Conservation (phyloP, 1,284 basidiomycete species). For the Boletellus deceptivus region DNA sequence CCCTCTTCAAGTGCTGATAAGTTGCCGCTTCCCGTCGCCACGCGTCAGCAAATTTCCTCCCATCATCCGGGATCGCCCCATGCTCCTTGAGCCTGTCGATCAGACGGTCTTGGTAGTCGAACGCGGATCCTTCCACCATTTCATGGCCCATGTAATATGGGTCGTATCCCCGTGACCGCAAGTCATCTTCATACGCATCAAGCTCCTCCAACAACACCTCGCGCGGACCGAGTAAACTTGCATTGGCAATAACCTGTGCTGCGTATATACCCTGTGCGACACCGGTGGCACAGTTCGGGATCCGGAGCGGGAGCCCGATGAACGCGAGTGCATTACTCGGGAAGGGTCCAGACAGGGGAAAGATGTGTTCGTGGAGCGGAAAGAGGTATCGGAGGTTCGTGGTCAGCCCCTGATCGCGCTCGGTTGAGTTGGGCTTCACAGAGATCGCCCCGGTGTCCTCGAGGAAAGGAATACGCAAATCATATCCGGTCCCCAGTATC, state of each 20-base stretch:
- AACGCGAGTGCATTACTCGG: conserved; percentile 53
- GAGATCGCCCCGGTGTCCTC: conserved; percentile 37
- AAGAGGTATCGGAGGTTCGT: conserved; percentile 55
- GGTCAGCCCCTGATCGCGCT: conserved; percentile 33
- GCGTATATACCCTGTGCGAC: conserved; percentile 49
- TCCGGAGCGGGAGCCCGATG: conserved; percentile 47
- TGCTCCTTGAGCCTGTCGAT: conserved; percentile 43
- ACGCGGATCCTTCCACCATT: conserved; percentile 37
- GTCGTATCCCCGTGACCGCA: conserved; percentile 42
- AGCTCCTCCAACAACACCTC: conserved; percentile 43
- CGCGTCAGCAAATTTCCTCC: conserved; percentile 45
- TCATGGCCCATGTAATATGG: conserved; percentile 50
- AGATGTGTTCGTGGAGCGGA: conserved; percentile 52
- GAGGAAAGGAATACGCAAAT: conserved; percentile 54
- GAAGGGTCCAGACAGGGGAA: conserved; percentile 46
- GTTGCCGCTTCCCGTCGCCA: conserved; percentile 43
- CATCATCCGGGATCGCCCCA: conserved; percentile 41
- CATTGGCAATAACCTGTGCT: conserved; percentile 44
- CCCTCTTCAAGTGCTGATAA: conserved; percentile 39
- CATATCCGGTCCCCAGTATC: conserved; percentile 55
- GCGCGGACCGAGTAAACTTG: conserved; percentile 40
- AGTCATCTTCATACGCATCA: conserved; percentile 37
- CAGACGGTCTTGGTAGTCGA: conserved; percentile 49
- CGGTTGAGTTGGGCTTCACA: conserved; percentile 24
- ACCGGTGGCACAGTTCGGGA: conserved; percentile 50